Evolutionary conservation across 257 asterid species (phyloP).

Genomic region (Scutellaria baicalensis): DNA sequence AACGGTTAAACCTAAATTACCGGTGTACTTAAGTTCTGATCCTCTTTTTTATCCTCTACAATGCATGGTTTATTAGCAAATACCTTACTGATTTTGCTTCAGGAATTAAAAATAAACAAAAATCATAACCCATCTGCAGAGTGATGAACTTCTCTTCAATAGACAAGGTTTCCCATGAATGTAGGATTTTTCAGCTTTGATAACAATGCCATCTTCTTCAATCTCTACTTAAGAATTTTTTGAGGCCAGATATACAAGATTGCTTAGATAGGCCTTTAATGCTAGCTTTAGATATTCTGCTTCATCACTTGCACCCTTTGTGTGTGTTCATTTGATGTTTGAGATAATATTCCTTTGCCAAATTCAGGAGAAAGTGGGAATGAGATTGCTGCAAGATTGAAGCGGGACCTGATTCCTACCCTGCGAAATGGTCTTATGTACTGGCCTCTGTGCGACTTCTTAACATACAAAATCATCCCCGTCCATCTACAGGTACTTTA

Average conservation of each 20-base stretch:
- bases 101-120: background rate
- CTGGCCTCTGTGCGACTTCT: conserved; percentile 90
- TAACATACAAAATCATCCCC: conserved; percentile 73
- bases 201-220: background rate
- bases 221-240: background rate
- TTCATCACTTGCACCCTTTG: background rate
- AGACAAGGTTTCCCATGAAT: background rate
- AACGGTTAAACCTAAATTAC: no score
- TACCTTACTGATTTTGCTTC: background rate
- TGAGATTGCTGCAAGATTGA: conserved; percentile 69
- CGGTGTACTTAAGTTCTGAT: no score
- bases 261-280: background rate
- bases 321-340: background rate
- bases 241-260: background rate
- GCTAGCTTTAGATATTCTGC: background rate
- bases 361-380: conserved; percentile 50
- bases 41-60: no score
- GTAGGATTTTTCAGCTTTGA: background rate
- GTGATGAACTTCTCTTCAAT: background rate
- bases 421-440: conserved; percentile 58
- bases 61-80: background rate
- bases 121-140: background rate
- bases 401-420: conserved; percentile 80
- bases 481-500: conserved; percentile 76
- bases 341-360: background rate